Evolutionary conservation across 306 rosid species (phyloP).

Genomic region (Sicyos baderoa): DNA sequence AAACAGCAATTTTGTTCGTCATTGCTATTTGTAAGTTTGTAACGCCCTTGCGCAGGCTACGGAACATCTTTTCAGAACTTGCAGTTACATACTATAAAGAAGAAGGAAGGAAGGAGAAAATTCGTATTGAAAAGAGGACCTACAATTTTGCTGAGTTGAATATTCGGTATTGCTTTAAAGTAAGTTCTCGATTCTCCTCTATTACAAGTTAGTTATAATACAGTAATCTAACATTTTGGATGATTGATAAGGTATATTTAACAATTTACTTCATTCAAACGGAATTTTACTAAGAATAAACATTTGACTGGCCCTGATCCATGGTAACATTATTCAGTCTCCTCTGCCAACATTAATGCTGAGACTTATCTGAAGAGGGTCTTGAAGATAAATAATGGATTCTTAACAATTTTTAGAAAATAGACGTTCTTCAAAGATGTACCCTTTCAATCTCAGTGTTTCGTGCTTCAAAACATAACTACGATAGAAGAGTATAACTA

Average conservation of each 20-base stretch:
- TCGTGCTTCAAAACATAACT: neutral
- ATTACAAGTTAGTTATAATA: too few species aligned
- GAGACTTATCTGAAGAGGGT: neutral
- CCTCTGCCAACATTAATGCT: neutral
- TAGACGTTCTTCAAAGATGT: neutral
- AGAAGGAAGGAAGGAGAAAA: conserved; percentile 73
- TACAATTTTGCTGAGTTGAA: conserved; percentile 48
- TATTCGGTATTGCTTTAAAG: conserved; percentile 86
- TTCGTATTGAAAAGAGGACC: conserved; percentile 69
- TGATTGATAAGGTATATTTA: neutral
- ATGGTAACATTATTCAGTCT: neutral
- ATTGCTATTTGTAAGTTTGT: neutral
- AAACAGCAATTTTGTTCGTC: neutral
- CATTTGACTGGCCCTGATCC: neutral
- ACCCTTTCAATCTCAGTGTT: neutral
- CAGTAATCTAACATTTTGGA: neutral
- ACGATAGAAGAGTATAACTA: neutral
- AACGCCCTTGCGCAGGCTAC: conserved; percentile 44
- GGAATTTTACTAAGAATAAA: neutral
- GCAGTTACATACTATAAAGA: conserved; percentile 59
- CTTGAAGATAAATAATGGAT: conserved; percentile 4
- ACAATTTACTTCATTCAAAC: neutral
- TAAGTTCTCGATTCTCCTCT: conserved; percentile 31
- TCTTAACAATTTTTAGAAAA: neutral
- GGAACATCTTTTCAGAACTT: conserved; percentile 55